These are phyloP conservation scores for Lunasporangiospora selenospora DNA, from an alignment of 192 early-diverging fungal species.

Conservation along the genomic window DNA sequence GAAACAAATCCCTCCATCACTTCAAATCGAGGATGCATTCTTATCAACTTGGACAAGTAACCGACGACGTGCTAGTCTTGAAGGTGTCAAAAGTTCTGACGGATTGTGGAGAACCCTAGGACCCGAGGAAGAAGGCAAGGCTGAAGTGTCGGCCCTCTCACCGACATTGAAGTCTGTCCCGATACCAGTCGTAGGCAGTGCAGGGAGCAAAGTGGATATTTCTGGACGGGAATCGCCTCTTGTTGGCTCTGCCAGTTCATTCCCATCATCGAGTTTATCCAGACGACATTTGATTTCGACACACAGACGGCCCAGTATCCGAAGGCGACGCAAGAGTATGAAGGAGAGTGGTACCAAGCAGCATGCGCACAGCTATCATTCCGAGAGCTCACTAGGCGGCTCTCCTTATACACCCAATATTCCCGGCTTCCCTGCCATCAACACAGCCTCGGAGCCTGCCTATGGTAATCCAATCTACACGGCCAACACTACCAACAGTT, in stretches of 20 bases:
- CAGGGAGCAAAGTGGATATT: not conserved
- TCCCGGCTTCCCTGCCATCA: constrained; percentile 12
- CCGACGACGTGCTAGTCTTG: constrained; percentile 7
- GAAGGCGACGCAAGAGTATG: constrained; percentile 27
- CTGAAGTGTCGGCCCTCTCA: not conserved
- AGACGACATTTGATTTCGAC: constrained; percentile 40
- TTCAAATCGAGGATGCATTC: constrained; percentile 10
- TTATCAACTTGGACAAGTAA: constrained; percentile 10
- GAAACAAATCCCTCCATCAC: not conserved
- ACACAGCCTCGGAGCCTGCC: not conserved
- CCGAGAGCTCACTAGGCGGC: constrained; percentile 19
- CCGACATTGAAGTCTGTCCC: too few relatives aligned
- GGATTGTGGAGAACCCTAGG: constrained; percentile 35
- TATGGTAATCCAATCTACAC: not conserved
- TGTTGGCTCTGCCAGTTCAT: constrained; percentile 12
- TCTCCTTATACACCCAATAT: constrained; percentile 24
- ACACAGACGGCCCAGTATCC: constrained; percentile 26
- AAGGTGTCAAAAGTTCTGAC: constrained; percentile 3
- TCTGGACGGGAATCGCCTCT: constrained; percentile 18
- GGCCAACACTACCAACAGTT: too few relatives aligned
- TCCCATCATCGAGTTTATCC: constrained; percentile 8
- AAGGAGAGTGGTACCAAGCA: constrained; percentile 11
- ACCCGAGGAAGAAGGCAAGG: constrained; percentile 1
- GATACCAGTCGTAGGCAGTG: constrained; percentile 2
- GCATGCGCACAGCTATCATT: not conserved